A percentile compares a stretch with the other conserved stretches of the same genome.
phyloP scores from a whole-genome alignment of 2,329 filamentous ascomycete genomes.

The Aspergillus ustus region DNA sequence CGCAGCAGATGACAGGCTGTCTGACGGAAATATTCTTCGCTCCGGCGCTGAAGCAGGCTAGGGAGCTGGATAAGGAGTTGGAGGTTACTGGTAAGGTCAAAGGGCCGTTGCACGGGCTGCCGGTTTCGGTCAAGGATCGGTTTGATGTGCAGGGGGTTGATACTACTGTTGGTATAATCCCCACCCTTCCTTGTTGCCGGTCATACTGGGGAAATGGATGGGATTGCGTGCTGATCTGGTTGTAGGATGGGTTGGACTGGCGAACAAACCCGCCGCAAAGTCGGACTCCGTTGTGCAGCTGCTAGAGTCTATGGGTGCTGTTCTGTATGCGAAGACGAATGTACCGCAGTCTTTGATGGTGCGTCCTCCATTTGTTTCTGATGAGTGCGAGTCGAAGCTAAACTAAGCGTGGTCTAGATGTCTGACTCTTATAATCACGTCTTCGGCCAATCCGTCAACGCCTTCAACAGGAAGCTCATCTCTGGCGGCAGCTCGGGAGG shows the following conservation, averaged over 20 bases:
- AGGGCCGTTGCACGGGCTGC: conserved; percentile 68
- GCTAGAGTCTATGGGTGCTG: conserved; percentile 47
- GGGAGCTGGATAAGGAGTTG: conserved; percentile 56
- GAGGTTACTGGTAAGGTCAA: conserved; percentile 52
- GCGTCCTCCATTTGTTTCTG: background rate
- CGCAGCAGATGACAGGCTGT: conserved; percentile 27
- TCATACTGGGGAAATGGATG: background rate
- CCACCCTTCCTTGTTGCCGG: background rate
- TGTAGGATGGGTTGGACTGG: conserved; percentile 30
- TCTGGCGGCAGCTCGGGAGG: conserved; percentile 59
- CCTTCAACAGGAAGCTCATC: conserved; percentile 53
- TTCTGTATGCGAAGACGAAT: conserved; percentile 60
- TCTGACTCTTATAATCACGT: conserved; percentile 58
- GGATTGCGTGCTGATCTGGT: background rate
- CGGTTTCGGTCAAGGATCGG: conserved; percentile 70
- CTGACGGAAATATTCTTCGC: conserved; percentile 54
- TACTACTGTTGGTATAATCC: conserved; percentile 31
- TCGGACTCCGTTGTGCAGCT: conserved; percentile 33
- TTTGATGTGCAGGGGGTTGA: conserved; percentile 55
- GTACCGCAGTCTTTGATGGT: conserved; percentile 55
- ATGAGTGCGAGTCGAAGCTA: too few species aligned
- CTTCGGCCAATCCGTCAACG: conserved; percentile 55
- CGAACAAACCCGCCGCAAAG: conserved; percentile 31
- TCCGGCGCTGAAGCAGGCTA: conserved; percentile 55
- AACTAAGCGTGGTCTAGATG: conserved; percentile 25